Base-by-base conservation (phyloP, 202 grass and related monocot genomes). In the Carex sylvatica region DNA sequence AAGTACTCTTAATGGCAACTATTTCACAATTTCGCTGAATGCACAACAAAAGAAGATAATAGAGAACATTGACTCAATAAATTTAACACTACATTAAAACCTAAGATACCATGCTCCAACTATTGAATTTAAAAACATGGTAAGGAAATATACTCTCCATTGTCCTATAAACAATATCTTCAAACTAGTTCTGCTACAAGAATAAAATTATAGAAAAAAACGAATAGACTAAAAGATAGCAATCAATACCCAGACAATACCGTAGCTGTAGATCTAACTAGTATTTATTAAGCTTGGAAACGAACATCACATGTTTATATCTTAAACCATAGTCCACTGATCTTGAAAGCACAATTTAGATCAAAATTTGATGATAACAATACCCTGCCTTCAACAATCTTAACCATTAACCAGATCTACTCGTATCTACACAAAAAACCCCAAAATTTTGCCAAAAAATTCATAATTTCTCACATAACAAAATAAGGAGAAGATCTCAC, bases 341-440 rank as follows among this genome's bases (percentile, higher is more conserved):
- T 56, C 22, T 76, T 9, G 33, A 53, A 53, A 24, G 12, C 70
- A 74, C 42, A 26, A 53, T 74, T 74, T 33, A 9, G 6, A 54
- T 12, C 0, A 18, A 28, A 76, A 74, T 26, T n/a, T n/a, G 16
- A 54, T 35, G 42, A 15, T 26, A 81, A 81, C 78, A 65, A 46
- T 51, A 42, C 30, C 3, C 31, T 38, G 16, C 19, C 46, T 46
- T 49, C 16, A 67, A 16, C 15, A 12, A 65, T 65, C 22, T n/a
- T 18, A 69, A 20, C 44, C 65, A 90, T 81, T 18, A 30, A 72
- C 59, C 79, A 89, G 91, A 94, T 94, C 87, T 81, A 58, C 8
- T 24, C 31, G n/a, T 22, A 18, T n/a, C 5, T 1, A n/a, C 15
- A 28, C 75, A 18, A 60, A 59, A 6, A 12, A 36, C 20, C 2